phyloP scores from a whole-genome alignment of 345 rosid species.

The Ricinus communis region DNA sequence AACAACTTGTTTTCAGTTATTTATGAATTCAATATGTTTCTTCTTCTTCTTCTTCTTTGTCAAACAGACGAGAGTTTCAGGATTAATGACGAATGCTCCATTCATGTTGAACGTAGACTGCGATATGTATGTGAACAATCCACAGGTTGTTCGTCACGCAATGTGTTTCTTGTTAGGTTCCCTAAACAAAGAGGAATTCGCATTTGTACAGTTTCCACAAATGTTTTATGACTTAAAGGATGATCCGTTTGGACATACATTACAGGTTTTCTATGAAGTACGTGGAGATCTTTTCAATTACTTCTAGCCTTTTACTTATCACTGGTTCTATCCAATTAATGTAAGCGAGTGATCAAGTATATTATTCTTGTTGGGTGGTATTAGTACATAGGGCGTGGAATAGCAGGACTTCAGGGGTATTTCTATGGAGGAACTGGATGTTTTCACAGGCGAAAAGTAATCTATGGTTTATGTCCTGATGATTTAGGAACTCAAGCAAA shows the following conservation, averaged over 20 bases:
- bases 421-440: slow-evolving; percentile 56
- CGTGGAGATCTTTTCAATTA: not conserved
- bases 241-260: slow-evolving; percentile 40
- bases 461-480: slow-evolving; percentile 47
- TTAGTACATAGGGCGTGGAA: slow-evolving; percentile 39
- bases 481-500: slow-evolving; percentile 21
- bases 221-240: slow-evolving; percentile 37
- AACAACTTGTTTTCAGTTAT: no score
- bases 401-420: slow-evolving; percentile 57
- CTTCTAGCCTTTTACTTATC: not conserved
- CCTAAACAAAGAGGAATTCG: slow-evolving; percentile 24
- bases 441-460: slow-evolving; percentile 58
- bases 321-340: no score
- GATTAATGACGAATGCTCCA: slow-evolving; percentile 70
- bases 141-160: slow-evolving; percentile 47
- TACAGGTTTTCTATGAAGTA: slow-evolving; percentile 25
- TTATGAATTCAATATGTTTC: no score
- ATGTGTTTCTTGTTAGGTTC: slow-evolving; percentile 46
- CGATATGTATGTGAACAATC: slow-evolving; percentile 63
- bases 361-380: slow-evolving; percentile 24
- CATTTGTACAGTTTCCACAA: slow-evolving; percentile 60
- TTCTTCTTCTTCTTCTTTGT: no score
- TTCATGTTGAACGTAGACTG: slow-evolving; percentile 79
- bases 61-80: slow-evolving; percentile 61
- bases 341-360: no score